These are phyloP conservation scores for Auxenochlorella protothecoides DNA, from an alignment of 139 green algal genomes.

Conservation along the genomic window DNA sequence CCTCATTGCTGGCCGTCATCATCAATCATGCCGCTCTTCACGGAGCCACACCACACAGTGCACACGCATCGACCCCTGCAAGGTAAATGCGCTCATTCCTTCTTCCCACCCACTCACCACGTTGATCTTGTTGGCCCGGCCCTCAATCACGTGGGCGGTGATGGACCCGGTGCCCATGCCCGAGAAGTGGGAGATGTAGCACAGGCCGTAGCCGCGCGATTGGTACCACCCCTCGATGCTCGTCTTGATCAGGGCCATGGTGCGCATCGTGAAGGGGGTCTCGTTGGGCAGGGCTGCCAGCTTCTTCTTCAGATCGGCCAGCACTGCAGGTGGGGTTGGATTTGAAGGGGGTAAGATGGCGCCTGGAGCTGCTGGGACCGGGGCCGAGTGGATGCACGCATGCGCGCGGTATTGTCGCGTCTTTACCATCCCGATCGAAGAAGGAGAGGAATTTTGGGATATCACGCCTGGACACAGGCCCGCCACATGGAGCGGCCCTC, in stretches of 20 bases:
- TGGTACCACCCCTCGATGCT: slow-evolving; percentile 69
- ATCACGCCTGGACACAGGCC: too few species aligned
- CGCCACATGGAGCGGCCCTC: too few species aligned
- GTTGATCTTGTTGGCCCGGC: slow-evolving; percentile 22
- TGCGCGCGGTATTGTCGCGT: too few species aligned
- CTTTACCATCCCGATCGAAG: too few species aligned
- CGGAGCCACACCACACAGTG: too few species aligned
- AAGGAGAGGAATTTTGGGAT: too few species aligned
- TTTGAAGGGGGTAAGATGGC: too few species aligned
- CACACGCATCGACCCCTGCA: too few species aligned
- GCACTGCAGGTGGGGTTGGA: background rate
- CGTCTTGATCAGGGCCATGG: slow-evolving; percentile 42
- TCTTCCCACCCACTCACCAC: slow-evolving; percentile 1
- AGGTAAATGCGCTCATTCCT: too few species aligned
- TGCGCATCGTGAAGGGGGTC: slow-evolving; percentile 27
- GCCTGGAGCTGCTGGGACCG: too few species aligned
- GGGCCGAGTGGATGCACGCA: too few species aligned
- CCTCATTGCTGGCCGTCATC: background rate
- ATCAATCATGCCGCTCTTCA: background rate
- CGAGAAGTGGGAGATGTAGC: slow-evolving; percentile 53
- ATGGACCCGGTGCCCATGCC: slow-evolving; percentile 65
- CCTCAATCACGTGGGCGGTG: slow-evolving; percentile 50
- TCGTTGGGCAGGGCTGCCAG: background rate
- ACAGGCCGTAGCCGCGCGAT: slow-evolving; percentile 47
- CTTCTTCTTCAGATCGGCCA: slow-evolving; percentile 13